Conservation (phyloP, 2,329 filamentous ascomycete genomes). For the Berkeleyomyces basicola region DNA sequence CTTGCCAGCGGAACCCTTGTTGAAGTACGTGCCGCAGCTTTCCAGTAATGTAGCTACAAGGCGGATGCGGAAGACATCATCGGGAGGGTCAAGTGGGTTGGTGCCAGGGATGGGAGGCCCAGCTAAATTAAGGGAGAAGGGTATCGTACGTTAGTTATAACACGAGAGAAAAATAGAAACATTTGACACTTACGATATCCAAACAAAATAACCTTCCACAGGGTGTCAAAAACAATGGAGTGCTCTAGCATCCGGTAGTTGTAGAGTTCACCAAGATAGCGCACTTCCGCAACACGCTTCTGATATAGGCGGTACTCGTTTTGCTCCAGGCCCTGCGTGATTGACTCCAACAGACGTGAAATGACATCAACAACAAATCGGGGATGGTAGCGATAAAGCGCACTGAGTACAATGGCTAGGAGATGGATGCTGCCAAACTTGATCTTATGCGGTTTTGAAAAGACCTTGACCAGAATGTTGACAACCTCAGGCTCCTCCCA, state of each 20-base stretch:
- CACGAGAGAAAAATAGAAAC: neutral
- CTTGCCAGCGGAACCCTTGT: slow-evolving; percentile 82
- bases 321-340: slow-evolving; percentile 74
- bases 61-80: slow-evolving; percentile 92
- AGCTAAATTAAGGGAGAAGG: slow-evolving; percentile 26
- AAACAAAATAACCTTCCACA: slow-evolving; percentile 90
- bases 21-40: slow-evolving; percentile 92
- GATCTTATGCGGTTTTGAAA: slow-evolving; percentile 90
- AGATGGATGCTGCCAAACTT: slow-evolving; percentile 96
- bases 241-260: slow-evolving; percentile 96
- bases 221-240: slow-evolving; percentile 80
- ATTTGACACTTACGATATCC: slow-evolving; percentile 46
- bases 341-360: slow-evolving; percentile 77
- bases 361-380: slow-evolving; percentile 83
- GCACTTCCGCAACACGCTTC: slow-evolving; percentile 83
- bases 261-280: slow-evolving; percentile 91
- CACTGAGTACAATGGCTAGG: slow-evolving; percentile 73
- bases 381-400: slow-evolving; percentile 81
- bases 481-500: slow-evolving; percentile 92
- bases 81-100: slow-evolving; percentile 68
- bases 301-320: slow-evolving; percentile 98
- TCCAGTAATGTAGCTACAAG: slow-evolving; percentile 79
- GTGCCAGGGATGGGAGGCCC: slow-evolving; percentile 68
- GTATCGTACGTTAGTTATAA: neutral
- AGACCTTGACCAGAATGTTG: slow-evolving; percentile 68